Percentiles rank a stretch among this genome's conserved stretches.
phyloP scores from a whole-genome alignment of 768 basidiomycete genomes.

The Russula griseocarnosa region DNA sequence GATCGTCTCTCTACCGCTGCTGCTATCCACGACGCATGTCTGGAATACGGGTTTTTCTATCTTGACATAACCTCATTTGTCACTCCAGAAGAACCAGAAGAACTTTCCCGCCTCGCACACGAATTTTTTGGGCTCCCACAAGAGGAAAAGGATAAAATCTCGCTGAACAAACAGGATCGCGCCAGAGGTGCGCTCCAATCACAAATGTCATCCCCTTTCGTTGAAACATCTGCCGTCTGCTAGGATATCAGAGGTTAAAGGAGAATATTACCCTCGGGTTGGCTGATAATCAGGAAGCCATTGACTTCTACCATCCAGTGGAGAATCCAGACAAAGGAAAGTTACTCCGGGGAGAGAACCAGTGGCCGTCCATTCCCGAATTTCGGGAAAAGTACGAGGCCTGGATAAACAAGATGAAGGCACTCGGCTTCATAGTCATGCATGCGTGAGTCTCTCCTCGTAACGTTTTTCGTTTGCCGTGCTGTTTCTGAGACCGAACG shows the following conservation, averaged over 20 bases:
- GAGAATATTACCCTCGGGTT: conserved; percentile 86
- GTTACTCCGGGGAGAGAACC: conserved; percentile 80
- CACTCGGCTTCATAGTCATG: conserved; percentile 76
- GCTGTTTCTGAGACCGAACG: conserved; percentile 4
- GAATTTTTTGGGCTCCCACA: conserved; percentile 71
- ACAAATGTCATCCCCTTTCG: background rate
- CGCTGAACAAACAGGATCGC: conserved; percentile 61
- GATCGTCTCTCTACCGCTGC: conserved; percentile 44
- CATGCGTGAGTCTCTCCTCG: conserved; percentile 51
- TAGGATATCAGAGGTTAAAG: conserved; percentile 76
- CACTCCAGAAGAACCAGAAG: conserved; percentile 55
- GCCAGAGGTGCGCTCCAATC: conserved; percentile 61
- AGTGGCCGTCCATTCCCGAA: conserved; percentile 64
- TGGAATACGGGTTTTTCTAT: conserved; percentile 88
- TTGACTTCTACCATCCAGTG: conserved; percentile 79
- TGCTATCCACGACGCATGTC: conserved; percentile 67
- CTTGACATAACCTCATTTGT: conserved; percentile 63
- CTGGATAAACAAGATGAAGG: conserved; percentile 87
- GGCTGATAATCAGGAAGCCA: conserved; percentile 78
- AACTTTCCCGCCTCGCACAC: conserved; percentile 59
- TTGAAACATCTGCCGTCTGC: background rate
- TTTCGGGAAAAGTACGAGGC: conserved; percentile 63
- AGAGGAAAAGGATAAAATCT: conserved; percentile 57
- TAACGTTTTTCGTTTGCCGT: background rate
- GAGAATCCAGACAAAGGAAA: conserved; percentile 63